A percentile compares a stretch with the other conserved stretches of the same genome.
Evolutionary conservation across 106 monocot species (phyloP).

Genomic region (Triglochin maritima): DNA sequence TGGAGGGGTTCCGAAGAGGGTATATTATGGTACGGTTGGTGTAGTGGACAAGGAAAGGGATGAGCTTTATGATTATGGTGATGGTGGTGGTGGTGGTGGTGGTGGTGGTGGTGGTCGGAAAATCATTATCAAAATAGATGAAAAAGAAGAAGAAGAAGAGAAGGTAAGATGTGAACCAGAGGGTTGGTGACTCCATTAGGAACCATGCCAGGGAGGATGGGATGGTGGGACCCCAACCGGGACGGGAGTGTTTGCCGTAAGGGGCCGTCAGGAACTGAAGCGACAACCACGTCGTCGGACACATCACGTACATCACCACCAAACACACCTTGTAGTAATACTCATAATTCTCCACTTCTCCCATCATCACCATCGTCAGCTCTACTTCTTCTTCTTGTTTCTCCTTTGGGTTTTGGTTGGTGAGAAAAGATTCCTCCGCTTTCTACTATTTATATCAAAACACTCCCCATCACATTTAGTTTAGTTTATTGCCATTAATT

Average conservation of each 20-base stretch:
- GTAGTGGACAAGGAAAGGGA: slow-evolving; percentile 49
- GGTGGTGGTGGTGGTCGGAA: slow-evolving; percentile 28
- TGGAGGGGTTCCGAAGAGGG: slow-evolving; percentile 35
- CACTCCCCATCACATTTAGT: no score
- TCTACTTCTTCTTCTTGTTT: no score
- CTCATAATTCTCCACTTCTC: no score
- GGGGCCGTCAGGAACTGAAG: slow-evolving; percentile 52
- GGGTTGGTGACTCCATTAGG: slow-evolving; percentile 70
- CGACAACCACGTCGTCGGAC: slow-evolving; percentile 25
- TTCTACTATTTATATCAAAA: no score
- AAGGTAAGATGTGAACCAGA: slow-evolving; percentile 26
- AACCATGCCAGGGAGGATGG: slow-evolving; percentile 55
- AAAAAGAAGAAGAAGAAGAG: no score
- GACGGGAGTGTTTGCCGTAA: slow-evolving; percentile 48
- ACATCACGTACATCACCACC: slow-evolving; percentile 22
- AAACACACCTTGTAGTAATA: slow-evolving; percentile 2
- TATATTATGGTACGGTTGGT: slow-evolving; percentile 36
- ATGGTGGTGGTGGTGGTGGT: slow-evolving; percentile 22
- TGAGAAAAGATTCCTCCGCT: no score
- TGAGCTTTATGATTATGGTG: slow-evolving; percentile 27
- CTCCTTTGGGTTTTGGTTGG: no score
- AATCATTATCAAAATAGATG: no score
- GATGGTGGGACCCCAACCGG: slow-evolving; percentile 56
- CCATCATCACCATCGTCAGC: no score
- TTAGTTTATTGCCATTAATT: no score